These are phyloP conservation scores for Podospora anserina DNA, from an alignment of 495 filamentous ascomycete species.

Conservation along the genomic window DNA sequence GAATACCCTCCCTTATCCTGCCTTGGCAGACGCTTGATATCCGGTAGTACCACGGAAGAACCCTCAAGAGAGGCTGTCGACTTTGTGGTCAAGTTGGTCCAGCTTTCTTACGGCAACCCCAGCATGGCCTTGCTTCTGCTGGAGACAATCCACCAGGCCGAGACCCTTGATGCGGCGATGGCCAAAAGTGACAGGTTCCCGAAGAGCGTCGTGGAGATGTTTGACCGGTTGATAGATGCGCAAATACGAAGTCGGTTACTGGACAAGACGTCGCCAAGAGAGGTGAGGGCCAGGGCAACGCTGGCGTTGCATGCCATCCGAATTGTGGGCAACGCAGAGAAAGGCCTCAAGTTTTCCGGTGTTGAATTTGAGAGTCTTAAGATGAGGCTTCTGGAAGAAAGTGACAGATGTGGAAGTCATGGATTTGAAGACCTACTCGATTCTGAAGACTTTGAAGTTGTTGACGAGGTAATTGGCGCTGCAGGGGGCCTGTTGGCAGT, in stretches of 20 bases:
- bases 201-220: background rate
- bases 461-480: background rate
- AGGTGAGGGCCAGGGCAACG: background rate
- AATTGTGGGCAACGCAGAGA: background rate
- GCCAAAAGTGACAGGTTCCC: background rate
- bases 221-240: background rate
- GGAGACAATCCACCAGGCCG: background rate
- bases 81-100: background rate
- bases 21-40: background rate
- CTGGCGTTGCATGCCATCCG: background rate
- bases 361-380: background rate
- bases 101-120: background rate
- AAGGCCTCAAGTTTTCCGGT: background rate
- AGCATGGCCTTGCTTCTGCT: background rate
- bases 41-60: background rate
- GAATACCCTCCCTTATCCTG: conserved; percentile 1
- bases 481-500: background rate
- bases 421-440: background rate
- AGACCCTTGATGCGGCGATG: background rate
- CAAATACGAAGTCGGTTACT: background rate
- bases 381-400: background rate
- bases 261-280: background rate
- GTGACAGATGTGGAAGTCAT: background rate
- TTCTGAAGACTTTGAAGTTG: background rate
- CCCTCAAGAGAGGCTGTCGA: background rate